These are phyloP conservation scores for Backusella australiensis DNA, from an alignment of 192 early-diverging fungal species.

Conservation along the genomic window DNA sequence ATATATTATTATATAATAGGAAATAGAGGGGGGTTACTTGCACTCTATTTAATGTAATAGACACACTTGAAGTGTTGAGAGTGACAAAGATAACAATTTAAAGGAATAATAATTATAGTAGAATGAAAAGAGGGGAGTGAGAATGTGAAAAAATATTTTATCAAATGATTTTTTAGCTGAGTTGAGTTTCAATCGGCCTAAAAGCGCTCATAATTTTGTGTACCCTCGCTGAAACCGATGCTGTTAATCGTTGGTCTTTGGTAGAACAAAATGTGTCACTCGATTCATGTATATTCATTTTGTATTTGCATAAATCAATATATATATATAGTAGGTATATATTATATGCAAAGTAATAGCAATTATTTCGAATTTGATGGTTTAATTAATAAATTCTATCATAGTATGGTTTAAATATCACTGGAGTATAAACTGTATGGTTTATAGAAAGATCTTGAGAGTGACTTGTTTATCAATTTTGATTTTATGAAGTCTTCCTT, in stretches of 20 bases:
- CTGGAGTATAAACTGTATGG: no score
- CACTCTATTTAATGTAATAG: conserved; percentile 7
- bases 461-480: no score
- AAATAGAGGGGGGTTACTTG: neutral
- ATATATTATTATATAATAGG: neutral
- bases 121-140: neutral
- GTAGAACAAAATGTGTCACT: neutral
- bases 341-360: no score
- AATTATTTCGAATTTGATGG: no score
- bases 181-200: neutral
- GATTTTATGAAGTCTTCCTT: no score
- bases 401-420: no score
- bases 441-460: no score
- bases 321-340: no score
- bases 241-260: neutral
- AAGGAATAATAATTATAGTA: neutral
- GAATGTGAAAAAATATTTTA: neutral
- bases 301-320: no score
- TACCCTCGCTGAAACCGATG: neutral
- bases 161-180: neutral
- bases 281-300: neutral
- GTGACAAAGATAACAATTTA: neutral
- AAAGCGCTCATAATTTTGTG: neutral
- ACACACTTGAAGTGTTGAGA: conserved; percentile 3
- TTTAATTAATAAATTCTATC: no score